A percentile compares a stretch with the other conserved stretches of the same genome.
Evolutionary conservation across 345 rosid species (phyloP).

Genomic region (Populus euphratica): DNA sequence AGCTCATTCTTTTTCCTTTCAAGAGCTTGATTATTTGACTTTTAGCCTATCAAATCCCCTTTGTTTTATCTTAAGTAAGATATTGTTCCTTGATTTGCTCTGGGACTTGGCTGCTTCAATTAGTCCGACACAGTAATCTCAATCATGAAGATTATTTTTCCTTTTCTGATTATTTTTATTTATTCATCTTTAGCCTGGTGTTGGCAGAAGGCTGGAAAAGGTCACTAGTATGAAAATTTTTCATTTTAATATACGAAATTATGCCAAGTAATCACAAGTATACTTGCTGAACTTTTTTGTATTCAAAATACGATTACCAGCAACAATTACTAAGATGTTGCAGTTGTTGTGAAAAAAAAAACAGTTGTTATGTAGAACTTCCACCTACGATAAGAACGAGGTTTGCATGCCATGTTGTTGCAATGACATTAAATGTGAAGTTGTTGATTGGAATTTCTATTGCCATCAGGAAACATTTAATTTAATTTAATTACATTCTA

Average conservation of each 20-base stretch:
- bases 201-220: background rate
- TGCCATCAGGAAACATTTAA: background rate
- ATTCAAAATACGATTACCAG: background rate
- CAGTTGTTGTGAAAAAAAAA: background rate
- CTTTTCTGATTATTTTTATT: background rate
- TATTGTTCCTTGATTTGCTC: background rate
- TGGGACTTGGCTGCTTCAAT: background rate
- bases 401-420: background rate
- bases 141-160: background rate
- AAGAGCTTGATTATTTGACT: background rate
- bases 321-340: background rate
- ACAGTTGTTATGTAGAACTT: background rate
- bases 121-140: background rate
- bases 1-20: background rate
- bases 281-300: background rate
- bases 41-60: background rate
- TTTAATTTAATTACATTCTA: background rate
- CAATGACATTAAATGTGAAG: background rate
- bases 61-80: background rate
- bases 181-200: background rate
- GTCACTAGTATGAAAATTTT: background rate
- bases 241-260: background rate
- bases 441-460: background rate
- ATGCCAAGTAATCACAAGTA: background rate
- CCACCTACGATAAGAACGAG: background rate